These are phyloP conservation scores for Physaria fendleri DNA, from an alignment of 345 rosid genomes.

Conservation along the genomic window DNA sequence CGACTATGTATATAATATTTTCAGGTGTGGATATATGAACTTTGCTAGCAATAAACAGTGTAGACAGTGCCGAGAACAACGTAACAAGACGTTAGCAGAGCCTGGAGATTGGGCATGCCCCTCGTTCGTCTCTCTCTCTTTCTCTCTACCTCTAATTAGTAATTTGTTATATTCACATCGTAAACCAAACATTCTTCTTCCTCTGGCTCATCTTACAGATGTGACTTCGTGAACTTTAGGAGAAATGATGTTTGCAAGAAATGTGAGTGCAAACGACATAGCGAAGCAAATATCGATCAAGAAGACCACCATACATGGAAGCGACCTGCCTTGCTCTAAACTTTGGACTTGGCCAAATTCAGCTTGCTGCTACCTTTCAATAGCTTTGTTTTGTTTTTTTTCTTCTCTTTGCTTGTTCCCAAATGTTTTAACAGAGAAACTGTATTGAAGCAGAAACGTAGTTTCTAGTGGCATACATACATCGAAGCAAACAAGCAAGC, in stretches of 20 bases:
- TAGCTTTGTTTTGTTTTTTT: conserved; percentile 9
- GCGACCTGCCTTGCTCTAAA: conserved; percentile 19
- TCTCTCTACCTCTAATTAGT: not conserved
- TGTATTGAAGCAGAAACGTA: not conserved
- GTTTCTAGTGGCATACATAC: not conserved
- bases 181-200: not conserved
- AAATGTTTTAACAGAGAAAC: not conserved
- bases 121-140: conserved; percentile 49
- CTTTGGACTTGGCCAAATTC: not conserved
- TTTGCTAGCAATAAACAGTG: conserved; percentile 74
- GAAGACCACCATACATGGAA: conserved; percentile 34
- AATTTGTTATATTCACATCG: not conserved
- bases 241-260: conserved; percentile 56
- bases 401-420: not conserved
- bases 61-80: conserved; percentile 46
- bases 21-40: conserved; percentile 92
- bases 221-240: conserved; percentile 67
- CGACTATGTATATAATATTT: conserved; percentile 9
- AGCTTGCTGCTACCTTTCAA: conserved; percentile 1
- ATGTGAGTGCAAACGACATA: conserved; percentile 44
- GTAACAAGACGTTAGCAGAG: conserved; percentile 53
- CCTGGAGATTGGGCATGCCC: conserved; percentile 97
- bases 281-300: conserved; percentile 13
- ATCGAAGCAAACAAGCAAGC: conserved; percentile 11
- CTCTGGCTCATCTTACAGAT: conserved; percentile 37